Base-by-base conservation (phyloP, 176 grass and related monocot genomes). In the Triticum monococcum region DNA sequence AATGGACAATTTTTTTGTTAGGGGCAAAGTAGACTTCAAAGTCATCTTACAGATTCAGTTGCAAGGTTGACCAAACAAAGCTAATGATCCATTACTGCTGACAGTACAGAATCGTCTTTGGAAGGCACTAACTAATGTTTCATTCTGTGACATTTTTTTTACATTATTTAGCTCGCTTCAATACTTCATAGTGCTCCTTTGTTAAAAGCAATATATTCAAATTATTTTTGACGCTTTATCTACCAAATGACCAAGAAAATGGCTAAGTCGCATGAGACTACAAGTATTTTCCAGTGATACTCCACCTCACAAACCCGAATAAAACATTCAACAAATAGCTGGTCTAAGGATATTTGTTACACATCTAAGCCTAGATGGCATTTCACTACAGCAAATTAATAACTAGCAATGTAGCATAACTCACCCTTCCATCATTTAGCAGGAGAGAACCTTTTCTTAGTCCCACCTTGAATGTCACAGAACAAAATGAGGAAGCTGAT, bases 391-490 rank as follows among this genome's bases (percentile, higher is more conserved):
- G 20, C 60, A 85, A 90, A 79, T 66, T 48, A 87, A 83, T 17
- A 70, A 77, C 64, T 50, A 88, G 45, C 25, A 74, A 37, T 32
- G 24, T 75, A 86, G 26, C 32, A 86, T 50, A 80, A 64, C 90
- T 86, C 95, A 98, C 96, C 96, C 93, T 94, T 94, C 93, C 96
- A 95, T 98, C 96, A 86, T 91, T 98, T 83, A 98, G 78, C 75
- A 98, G 80, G 72, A 98, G 24, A 86, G 96, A 95, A 43, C 96
- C 93, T 91, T 95, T 98, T 83, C 86, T 88, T 67, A 98, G 88
- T 64, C 92, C 88, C 12, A 67, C 81, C 84, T 98, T 92, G 45
- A 92, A 78, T 71, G 72, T 20, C 72, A 94, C 12, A 67, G 78
- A 86, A 92, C 75, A 82, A 83, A 64, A 83, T 9, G 81, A 86